Conservation (phyloP, 331 rosid species). For the Cydonia oblonga region DNA sequence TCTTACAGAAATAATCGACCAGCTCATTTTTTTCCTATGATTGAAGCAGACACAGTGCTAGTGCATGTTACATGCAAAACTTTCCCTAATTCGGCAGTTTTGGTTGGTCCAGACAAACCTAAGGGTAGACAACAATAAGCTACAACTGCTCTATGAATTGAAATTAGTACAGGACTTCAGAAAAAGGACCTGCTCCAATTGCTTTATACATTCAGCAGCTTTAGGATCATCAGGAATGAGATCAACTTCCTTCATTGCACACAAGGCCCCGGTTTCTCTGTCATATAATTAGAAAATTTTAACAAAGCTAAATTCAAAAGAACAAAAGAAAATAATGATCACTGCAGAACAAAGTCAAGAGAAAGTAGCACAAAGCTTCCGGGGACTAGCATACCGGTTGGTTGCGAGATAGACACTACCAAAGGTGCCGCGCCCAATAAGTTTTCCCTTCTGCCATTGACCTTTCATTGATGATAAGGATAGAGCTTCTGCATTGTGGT, state of each 20-base stretch:
- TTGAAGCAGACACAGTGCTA: not conserved
- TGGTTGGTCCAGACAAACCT: not conserved
- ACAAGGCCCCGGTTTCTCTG: constrained; percentile 91
- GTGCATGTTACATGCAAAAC: not conserved
- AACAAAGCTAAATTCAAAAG: not conserved
- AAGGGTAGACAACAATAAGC: not conserved
- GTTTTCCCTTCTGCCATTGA: constrained; percentile 87
- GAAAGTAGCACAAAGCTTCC: not conserved
- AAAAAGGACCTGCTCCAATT: constrained; percentile 65
- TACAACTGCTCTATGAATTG: not conserved
- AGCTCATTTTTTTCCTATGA: not conserved
- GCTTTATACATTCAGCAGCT: constrained; percentile 72
- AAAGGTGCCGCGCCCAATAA: constrained; percentile 87
- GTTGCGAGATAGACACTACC: constrained; percentile 86
- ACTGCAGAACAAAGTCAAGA: not conserved
- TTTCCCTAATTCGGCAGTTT: not conserved
- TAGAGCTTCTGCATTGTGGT: constrained; percentile 29
- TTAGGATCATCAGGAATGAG: constrained; percentile 87
- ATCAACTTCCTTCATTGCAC: constrained; percentile 97
- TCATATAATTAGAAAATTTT: constrained; percentile 10
- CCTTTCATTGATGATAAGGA: constrained; percentile 37
- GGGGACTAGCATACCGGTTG: constrained; percentile 43
- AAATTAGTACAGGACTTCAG: constrained; percentile 4
- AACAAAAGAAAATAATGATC: not conserved
- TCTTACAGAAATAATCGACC: not conserved